These are phyloP conservation scores for Solanum hybrid DNA, from an alignment of 305 asterid genomes.

Conservation along the genomic window DNA sequence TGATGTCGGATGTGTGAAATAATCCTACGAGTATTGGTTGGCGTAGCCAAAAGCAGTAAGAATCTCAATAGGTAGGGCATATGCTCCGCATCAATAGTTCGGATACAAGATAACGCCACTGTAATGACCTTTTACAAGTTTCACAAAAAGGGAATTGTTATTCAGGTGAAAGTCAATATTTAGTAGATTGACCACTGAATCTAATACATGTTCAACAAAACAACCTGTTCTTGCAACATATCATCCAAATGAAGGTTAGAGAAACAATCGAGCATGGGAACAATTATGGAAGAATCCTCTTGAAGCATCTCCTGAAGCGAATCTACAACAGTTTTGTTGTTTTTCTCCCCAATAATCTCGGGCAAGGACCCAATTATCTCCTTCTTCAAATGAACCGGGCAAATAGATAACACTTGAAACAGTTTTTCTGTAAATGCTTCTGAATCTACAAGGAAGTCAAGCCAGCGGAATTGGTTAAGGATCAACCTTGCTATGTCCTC, in stretches of 20 bases:
- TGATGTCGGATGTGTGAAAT: slow-evolving; percentile 67
- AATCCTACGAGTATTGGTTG: slow-evolving; percentile 63
- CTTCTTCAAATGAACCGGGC: slow-evolving; percentile 66
- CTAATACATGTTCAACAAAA: not conserved
- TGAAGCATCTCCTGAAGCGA: slow-evolving; percentile 75
- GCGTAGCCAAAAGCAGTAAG: slow-evolving; percentile 61
- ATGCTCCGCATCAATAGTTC: slow-evolving; percentile 67
- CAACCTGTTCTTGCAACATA: slow-evolving; percentile 64
- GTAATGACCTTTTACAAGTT: slow-evolving; percentile 42
- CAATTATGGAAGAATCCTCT: slow-evolving; percentile 69
- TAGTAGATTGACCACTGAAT: not conserved
- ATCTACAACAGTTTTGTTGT: slow-evolving; percentile 47
- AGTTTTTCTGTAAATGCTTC: slow-evolving; percentile 61
- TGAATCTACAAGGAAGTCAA: slow-evolving; percentile 70
- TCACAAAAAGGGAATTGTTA: not conserved
- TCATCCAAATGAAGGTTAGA: slow-evolving; percentile 78
- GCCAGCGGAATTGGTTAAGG: slow-evolving; percentile 78
- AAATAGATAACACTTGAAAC: slow-evolving; percentile 62
- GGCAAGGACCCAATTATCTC: slow-evolving; percentile 87
- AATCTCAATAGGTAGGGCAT: slow-evolving; percentile 77
- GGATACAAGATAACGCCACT: slow-evolving; percentile 69
- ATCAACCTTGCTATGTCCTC: slow-evolving; percentile 72
- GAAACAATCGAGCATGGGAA: slow-evolving; percentile 72
- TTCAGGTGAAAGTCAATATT: not conserved
- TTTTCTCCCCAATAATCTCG: slow-evolving; percentile 68